Conservation (phyloP, 2,329 filamentous ascomycete species). For the Achaetomium macrosporum region DNA sequence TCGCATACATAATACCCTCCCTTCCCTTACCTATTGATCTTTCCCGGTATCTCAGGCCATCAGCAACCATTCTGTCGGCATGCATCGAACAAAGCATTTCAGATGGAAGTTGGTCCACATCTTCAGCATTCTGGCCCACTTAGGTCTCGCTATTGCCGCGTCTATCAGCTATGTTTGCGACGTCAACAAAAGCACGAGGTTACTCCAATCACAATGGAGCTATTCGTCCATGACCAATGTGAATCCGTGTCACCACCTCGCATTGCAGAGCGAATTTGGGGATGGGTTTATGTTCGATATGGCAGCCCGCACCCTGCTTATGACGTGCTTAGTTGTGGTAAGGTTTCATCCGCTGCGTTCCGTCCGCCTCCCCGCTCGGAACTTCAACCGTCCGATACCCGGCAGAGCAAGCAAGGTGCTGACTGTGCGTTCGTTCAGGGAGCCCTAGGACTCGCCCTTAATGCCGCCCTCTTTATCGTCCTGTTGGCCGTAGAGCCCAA, state of each 20-base stretch:
- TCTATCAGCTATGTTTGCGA: slow-evolving; percentile 19
- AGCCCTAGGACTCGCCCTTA: slow-evolving; percentile 17
- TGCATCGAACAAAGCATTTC: slow-evolving; percentile 18
- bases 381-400: not conserved
- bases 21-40: not conserved
- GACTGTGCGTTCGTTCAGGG: slow-evolving; percentile 15
- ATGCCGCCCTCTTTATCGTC: slow-evolving; percentile 16
- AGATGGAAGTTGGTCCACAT: slow-evolving; percentile 22
- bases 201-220: not conserved
- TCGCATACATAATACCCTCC: not conserved
- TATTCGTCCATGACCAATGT: not conserved
- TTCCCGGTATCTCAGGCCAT: not conserved
- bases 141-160: slow-evolving; percentile 18
- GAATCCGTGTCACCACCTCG: slow-evolving; percentile 2
- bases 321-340: slow-evolving; percentile 17
- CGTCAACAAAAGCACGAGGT: not conserved
- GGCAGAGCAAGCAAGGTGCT: not conserved
- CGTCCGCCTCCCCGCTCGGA: no score
- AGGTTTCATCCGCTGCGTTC: not conserved
- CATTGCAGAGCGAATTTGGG: not conserved
- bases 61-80: not conserved
- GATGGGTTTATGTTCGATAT: slow-evolving; percentile 6
- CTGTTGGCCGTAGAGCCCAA: slow-evolving; percentile 20
- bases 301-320: slow-evolving; percentile 13
- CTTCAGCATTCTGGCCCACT: slow-evolving; percentile 18